These are phyloP conservation scores for Lenwebbia sp. DNA, from an alignment of 345 rosid genomes.

Conservation along the genomic window DNA sequence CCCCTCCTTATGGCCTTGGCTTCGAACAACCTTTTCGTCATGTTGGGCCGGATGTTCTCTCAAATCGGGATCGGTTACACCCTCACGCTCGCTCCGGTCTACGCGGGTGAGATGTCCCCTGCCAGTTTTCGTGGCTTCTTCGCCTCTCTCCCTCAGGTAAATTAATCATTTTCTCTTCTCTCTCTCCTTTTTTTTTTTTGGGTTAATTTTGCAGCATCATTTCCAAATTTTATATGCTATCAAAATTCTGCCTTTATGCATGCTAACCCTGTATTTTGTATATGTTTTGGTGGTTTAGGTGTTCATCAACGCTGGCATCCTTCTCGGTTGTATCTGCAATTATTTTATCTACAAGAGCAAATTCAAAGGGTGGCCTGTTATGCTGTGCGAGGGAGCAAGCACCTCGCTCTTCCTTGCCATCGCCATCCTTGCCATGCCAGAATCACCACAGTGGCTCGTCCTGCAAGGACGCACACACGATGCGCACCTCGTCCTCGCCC, in stretches of 20 bases:
- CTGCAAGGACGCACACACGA: slow-evolving; percentile 83
- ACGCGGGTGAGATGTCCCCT: slow-evolving; percentile 80
- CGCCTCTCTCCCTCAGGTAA: slow-evolving; percentile 83
- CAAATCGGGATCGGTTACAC: slow-evolving; percentile 86
- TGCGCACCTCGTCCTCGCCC: slow-evolving; percentile 60
- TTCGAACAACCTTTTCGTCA: slow-evolving; percentile 61
- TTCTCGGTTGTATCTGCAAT: slow-evolving; percentile 81
- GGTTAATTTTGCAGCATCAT: too few relatives aligned
- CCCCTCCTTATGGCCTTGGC: slow-evolving; percentile 86
- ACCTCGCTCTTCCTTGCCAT: slow-evolving; percentile 50
- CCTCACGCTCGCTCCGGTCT: slow-evolving; percentile 89
- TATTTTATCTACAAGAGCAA: slow-evolving; percentile 54
- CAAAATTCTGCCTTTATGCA: too few relatives aligned
- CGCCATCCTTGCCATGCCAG: not conserved
- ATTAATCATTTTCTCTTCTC: not conserved
- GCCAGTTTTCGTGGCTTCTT: slow-evolving; percentile 86
- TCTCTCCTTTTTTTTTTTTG: too few relatives aligned
- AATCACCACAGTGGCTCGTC: slow-evolving; percentile 93
- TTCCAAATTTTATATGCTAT: too few relatives aligned
- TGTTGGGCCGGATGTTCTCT: slow-evolving; percentile 79
- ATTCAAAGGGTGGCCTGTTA: slow-evolving; percentile 54
- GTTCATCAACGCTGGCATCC: slow-evolving; percentile 57
- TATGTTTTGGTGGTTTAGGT: slow-evolving; percentile 26
- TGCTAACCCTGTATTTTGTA: too few relatives aligned
- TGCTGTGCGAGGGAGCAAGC: slow-evolving; percentile 72